Conservation (phyloP, 2,329 filamentous ascomycete species). For the Claviceps maximensis region DNA sequence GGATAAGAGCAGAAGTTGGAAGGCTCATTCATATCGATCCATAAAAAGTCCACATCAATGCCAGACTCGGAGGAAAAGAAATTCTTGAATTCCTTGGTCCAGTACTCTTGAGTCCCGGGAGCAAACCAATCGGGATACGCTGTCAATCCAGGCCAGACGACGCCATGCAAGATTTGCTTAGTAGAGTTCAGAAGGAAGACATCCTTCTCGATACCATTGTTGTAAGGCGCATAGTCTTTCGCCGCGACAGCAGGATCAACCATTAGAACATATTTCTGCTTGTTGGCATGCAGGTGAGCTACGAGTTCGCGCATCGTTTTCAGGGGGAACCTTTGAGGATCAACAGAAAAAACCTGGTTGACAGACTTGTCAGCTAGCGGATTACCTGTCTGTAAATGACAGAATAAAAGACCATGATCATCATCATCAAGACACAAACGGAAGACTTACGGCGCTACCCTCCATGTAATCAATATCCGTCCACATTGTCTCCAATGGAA, state of each 20-base stretch:
- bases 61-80: conserved; percentile 54
- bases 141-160: conserved; percentile 64
- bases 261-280: conserved; percentile 66
- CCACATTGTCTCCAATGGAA: conserved; percentile 45
- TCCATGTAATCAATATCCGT: conserved; percentile 33
- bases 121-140: conserved; percentile 69
- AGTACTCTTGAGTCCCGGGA: conserved; percentile 48
- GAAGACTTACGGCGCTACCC: conserved; percentile 10
- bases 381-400: not conserved
- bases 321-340: conserved; percentile 50
- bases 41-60: conserved; percentile 62
- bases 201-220: conserved; percentile 28
- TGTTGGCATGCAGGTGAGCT: conserved; percentile 48
- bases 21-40: conserved; percentile 53
- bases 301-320: conserved; percentile 51
- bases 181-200: conserved; percentile 37
- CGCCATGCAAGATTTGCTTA: conserved; percentile 43
- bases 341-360: conserved; percentile 43
- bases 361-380: not conserved
- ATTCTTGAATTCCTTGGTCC: conserved; percentile 49
- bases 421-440: not conserved
- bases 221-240: conserved; percentile 32
- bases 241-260: conserved; percentile 59
- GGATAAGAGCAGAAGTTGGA: conserved; percentile 20
- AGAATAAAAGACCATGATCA: not conserved